These are phyloP conservation scores for Purpureocillium lavendulum DNA, from an alignment of 2,329 filamentous ascomycete species.

Conservation along the genomic window DNA sequence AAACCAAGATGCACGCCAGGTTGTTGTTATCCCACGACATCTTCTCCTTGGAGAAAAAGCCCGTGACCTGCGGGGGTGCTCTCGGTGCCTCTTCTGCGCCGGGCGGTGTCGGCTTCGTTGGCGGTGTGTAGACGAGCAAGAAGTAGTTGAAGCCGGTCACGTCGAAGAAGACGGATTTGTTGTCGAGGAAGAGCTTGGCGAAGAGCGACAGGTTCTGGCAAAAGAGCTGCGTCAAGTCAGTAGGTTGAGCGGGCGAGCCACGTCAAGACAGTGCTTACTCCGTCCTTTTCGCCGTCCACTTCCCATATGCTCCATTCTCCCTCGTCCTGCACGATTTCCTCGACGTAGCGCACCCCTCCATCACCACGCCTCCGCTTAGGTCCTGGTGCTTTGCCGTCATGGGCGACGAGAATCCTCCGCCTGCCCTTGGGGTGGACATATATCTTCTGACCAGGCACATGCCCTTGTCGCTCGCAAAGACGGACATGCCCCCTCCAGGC, in stretches of 20 bases:
- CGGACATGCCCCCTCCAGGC: conserved; percentile 51
- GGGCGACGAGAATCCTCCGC: conserved; percentile 28
- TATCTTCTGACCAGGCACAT: conserved; percentile 60
- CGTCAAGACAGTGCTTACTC: conserved; percentile 36
- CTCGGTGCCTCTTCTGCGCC: conserved; percentile 4
- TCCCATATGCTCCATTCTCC: conserved; percentile 84
- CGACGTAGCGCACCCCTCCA: conserved; percentile 26
- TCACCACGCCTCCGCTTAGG: conserved; percentile 29
- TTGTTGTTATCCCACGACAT: conserved; percentile 99
- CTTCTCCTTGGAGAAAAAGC: conserved; percentile 99
- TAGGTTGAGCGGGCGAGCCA: background rate
- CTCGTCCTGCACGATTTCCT: conserved; percentile 44
- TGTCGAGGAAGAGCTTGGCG: conserved; percentile 94
- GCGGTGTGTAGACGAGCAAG: conserved; percentile 66
- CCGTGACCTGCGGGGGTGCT: conserved; percentile 49
- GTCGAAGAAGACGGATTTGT: conserved; percentile 97
- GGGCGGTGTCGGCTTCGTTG: conserved; percentile 11
- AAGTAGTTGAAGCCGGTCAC: conserved; percentile 93
- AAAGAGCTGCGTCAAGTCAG: conserved; percentile 51
- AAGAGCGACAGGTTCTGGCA: conserved; percentile 94
- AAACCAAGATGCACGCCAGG: conserved; percentile 89
- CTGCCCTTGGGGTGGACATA: conserved; percentile 54
- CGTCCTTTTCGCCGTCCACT: conserved; percentile 81
- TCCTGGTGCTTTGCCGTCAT: conserved; percentile 20
- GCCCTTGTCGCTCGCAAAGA: conserved; percentile 42